Percentiles rank a stretch among this genome's conserved stretches.
These are phyloP conservation scores for Calonectria hawksworthii DNA, from an alignment of 2,329 filamentous ascomycete species.

Conservation along the genomic window DNA sequence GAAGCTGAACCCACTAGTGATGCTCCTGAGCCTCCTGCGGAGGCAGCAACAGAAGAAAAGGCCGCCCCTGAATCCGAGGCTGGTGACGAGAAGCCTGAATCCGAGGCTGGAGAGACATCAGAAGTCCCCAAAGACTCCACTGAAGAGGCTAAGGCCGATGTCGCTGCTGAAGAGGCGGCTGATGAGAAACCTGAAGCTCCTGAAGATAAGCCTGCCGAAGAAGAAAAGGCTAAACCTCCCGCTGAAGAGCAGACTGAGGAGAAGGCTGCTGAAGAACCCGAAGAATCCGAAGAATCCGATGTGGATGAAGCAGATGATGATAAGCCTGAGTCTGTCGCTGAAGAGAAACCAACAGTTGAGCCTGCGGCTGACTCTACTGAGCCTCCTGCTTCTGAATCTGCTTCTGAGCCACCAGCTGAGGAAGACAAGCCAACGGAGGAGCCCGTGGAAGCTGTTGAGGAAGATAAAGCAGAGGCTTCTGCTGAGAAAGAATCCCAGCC, in stretches of 20 bases:
- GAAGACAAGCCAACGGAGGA: conserved; percentile 2
- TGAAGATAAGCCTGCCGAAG: conserved; percentile 5
- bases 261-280: not conserved
- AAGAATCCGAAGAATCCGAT: not conserved
- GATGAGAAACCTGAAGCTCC: not conserved
- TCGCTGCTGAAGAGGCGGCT: not conserved
- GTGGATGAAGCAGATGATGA: not conserved
- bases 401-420: not conserved
- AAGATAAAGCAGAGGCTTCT: conserved; percentile 1
- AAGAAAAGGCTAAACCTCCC: conserved; percentile 10
- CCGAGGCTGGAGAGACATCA: not conserved
- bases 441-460: not conserved
- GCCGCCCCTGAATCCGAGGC: not conserved
- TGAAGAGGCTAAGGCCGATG: not conserved
- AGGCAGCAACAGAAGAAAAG: not conserved
- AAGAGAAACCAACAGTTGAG: not conserved
- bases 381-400: not conserved
- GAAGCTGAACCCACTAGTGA: too few relatives aligned
- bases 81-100: conserved; percentile 1
- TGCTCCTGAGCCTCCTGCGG: too few relatives aligned
- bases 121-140: conserved; percentile 1
- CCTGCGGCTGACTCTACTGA: not conserved
- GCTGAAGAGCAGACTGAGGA: conserved; percentile 7
- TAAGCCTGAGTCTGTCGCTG: not conserved
- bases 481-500: not conserved